Base-by-base conservation (phyloP, 2,329 filamentous ascomycete genomes). In the Colletotrichum godetiae region DNA sequence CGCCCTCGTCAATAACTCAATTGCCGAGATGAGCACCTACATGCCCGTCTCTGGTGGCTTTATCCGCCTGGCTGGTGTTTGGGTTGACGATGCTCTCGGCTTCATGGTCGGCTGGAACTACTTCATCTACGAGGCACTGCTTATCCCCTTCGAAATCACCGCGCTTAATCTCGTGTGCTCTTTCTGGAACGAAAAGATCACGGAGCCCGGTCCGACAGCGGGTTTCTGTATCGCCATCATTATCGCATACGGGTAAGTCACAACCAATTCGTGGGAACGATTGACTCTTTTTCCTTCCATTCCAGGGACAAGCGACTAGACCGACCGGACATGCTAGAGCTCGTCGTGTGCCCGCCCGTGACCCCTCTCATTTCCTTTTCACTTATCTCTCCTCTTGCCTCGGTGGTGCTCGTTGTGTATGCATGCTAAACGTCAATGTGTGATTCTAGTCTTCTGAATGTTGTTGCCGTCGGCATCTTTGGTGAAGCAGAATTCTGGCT, bases 401-500 rank as follows among this genome's bases (percentile, higher is more conserved):
- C 33, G 42, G 42, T 46, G 42, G 35, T 64, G 53, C 22, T 37
- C 13, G 33, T 35, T 70, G 24, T 72, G 70, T 64, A 65, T 72
- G 59, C 70, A 73, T 73, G 67, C 71, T 73, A 73, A 73, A 71
- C 67, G 71, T 37, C 27, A 5, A 37, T 31, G 60, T 66, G 71
- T 70, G 69, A 72, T 53, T 72, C 22, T 70, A 75, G 77, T 74
- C 55, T 60, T 35, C 70, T 79, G 27, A 77, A 76, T 61, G 58
- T 76, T 35, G 68, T 67, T 27, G 74, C 74, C 4, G 75, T 76
- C n/a, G 61, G 68, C 55, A 55, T 74, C 4, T 90, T 90, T 76
- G 89, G 88, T 31, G 88, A 91, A 81, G 81, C 89, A 22, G 88
- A 90, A 76, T 90, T 90, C 75, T 89, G 87, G 87, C 81, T 90